phyloP scores from a whole-genome alignment of 257 asterid species.

The Capsicum chinense region DNA sequence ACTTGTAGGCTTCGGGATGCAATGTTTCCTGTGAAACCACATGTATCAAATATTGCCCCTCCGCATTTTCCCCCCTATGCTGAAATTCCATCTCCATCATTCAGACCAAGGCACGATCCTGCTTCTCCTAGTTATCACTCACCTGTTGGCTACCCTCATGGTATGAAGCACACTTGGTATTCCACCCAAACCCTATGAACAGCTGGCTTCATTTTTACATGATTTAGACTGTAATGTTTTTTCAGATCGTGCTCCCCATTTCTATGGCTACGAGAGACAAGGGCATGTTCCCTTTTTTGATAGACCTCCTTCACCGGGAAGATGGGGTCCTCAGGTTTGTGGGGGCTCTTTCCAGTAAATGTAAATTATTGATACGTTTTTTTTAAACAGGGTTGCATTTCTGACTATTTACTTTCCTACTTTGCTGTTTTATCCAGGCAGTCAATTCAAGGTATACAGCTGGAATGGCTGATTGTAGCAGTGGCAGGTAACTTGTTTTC shows the following conservation, averaged over 20 bases:
- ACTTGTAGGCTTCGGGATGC: slow-evolving; percentile 40
- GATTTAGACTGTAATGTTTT: slow-evolving; percentile 16
- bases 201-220: slow-evolving; percentile 19
- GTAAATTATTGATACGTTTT: not conserved
- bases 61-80: slow-evolving; percentile 26
- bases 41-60: slow-evolving; percentile 20
- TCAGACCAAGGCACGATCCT: slow-evolving; percentile 34
- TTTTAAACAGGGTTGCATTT: not conserved
- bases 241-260: slow-evolving; percentile 31
- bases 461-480: slow-evolving; percentile 28
- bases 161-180: slow-evolving; percentile 11
- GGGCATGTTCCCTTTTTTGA: slow-evolving; percentile 33
- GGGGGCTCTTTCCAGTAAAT: not conserved
- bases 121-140: slow-evolving; percentile 38
- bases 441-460: slow-evolving; percentile 28
- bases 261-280: slow-evolving; percentile 31
- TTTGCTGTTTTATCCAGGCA: slow-evolving; percentile 25
- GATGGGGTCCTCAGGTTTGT: slow-evolving; percentile 35
- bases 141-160: slow-evolving; percentile 33
- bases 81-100: slow-evolving; percentile 35
- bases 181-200: slow-evolving; percentile 27
- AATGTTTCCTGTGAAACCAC: slow-evolving; percentile 30
- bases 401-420: not conserved
- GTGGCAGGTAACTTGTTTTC: slow-evolving; percentile 30
- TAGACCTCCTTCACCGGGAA: slow-evolving; percentile 34